Percentiles rank a stretch among this genome's conserved stretches.
Conservation (phyloP, 2,329 filamentous ascomycete genomes). For the Colletotrichum theobromicola region DNA sequence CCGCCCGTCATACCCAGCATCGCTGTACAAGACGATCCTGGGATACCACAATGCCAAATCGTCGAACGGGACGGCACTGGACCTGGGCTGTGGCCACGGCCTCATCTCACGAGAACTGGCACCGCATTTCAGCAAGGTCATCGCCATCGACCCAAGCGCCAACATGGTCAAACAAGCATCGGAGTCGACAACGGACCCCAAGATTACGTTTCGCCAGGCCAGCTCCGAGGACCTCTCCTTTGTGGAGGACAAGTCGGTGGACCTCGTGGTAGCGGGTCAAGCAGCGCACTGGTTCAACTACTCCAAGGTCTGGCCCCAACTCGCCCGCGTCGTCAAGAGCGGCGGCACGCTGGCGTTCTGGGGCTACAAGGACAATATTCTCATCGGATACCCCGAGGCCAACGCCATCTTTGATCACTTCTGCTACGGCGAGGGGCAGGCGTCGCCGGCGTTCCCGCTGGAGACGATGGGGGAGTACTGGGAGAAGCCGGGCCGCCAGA, state of each 20-base stretch:
- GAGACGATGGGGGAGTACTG: constrained; percentile 63
- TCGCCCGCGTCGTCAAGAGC: constrained; percentile 56
- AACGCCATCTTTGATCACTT: constrained; percentile 60
- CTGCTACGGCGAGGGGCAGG: constrained; percentile 55
- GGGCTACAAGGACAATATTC: constrained; percentile 69
- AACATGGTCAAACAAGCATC: constrained; percentile 61
- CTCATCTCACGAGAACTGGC: constrained; percentile 59
- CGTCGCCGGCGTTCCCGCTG: constrained; percentile 45
- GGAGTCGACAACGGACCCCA: constrained; percentile 42
- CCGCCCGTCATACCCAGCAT: constrained; percentile 62
- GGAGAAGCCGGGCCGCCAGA: constrained; percentile 64
- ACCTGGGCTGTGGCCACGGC: constrained; percentile 70
- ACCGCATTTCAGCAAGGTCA: constrained; percentile 53
- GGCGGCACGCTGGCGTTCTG: constrained; percentile 68
- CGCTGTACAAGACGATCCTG: constrained; percentile 59
- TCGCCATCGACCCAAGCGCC: constrained; percentile 62
- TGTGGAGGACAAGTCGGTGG: constrained; percentile 52
- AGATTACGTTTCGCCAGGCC: constrained; percentile 54
- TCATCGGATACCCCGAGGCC: constrained; percentile 57
- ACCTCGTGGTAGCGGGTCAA: constrained; percentile 58
- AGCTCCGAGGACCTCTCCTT: constrained; percentile 60
- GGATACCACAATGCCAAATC: constrained; percentile 52
- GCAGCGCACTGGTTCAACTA: constrained; percentile 73
- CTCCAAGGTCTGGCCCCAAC: constrained; percentile 56
- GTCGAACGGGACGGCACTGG: constrained; percentile 44